Conservation (phyloP, 352 stramenopile genomes). For the Phytophthora cryptogea region DNA sequence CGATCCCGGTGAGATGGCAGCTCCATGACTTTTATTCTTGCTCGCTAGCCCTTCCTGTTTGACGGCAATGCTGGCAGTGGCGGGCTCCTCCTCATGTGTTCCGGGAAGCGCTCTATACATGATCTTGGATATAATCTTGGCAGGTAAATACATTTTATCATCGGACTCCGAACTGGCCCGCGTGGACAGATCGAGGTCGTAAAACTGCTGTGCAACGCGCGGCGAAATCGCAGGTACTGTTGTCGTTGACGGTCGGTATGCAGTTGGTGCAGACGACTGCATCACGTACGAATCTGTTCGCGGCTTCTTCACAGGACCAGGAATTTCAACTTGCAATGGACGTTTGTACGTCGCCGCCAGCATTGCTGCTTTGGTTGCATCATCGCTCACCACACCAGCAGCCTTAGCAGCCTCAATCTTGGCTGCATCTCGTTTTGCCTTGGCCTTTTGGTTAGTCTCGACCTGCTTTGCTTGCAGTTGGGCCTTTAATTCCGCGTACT, state of each 20-base stretch:
- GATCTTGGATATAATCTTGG: constrained; percentile 71
- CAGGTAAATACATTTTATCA: constrained; percentile 78
- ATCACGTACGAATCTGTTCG: constrained; percentile 9
- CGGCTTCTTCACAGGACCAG: constrained; percentile 30
- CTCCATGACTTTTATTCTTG: constrained; percentile 6
- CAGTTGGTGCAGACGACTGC: not conserved
- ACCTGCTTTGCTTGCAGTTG: constrained; percentile 58
- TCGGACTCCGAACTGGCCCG: constrained; percentile 66
- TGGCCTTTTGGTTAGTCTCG: constrained; percentile 40
- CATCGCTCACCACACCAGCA: constrained; percentile 2
- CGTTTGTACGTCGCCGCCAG: constrained; percentile 29
- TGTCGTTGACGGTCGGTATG: constrained; percentile 15
- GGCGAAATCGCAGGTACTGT: constrained; percentile 48
- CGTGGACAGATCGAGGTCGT: constrained; percentile 63
- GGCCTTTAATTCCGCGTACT: constrained; percentile 65
- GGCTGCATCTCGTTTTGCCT: constrained; percentile 29
- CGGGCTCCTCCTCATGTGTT: constrained; percentile 2
- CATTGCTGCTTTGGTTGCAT: constrained; percentile 18
- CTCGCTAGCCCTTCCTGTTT: constrained; percentile 11
- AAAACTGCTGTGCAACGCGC: constrained; percentile 64
- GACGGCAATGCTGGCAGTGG: not conserved
- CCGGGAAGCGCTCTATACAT: constrained; percentile 63
- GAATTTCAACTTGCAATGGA: constrained; percentile 31
- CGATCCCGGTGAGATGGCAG: constrained; percentile 5
- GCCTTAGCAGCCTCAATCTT: constrained; percentile 25